These are phyloP conservation scores for Pichia exigua DNA, from an alignment of 805 yeast species.

Conservation along the genomic window DNA sequence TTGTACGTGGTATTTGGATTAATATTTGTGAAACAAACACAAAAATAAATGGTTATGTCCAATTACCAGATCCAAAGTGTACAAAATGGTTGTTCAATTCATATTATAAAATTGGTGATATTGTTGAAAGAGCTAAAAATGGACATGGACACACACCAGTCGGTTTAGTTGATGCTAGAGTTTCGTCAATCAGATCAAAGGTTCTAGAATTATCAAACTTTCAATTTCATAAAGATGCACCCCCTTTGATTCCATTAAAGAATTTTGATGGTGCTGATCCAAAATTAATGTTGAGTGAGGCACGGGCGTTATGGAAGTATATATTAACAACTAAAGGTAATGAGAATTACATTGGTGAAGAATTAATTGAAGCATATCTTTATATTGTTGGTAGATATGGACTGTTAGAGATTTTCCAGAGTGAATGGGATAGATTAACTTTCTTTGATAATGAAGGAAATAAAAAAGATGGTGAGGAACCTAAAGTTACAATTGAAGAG, in stretches of 20 bases:
- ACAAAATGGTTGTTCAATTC: conserved; percentile 39
- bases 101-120: conserved; percentile 15
- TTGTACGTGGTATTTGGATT: conserved; percentile 60
- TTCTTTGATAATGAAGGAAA: conserved; percentile 22
- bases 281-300: conserved; percentile 54
- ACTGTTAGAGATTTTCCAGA: conserved; percentile 29
- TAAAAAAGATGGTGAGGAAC: conserved; percentile 14
- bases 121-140: conserved; percentile 1
- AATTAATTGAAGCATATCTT: conserved; percentile 44
- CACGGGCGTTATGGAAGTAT: conserved; percentile 67
- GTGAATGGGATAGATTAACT: conserved; percentile 31
- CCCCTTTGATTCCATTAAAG: conserved; percentile 59
- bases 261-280: conserved; percentile 19
- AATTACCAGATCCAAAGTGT: conserved; percentile 18
- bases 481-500: conserved; percentile 19
- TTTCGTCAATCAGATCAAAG: conserved; percentile 35
- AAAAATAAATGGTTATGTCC: conserved; percentile 10
- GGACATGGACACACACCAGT: conserved; percentile 17
- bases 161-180: conserved; percentile 32
- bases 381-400: conserved; percentile 36
- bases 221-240: conserved; percentile 39
- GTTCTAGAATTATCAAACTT: conserved; percentile 24
- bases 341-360: conserved; percentile 29
- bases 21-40: conserved; percentile 21
- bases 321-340: conserved; percentile 24